Conservation (phyloP, 768 basidiomycete species). For the Coprinellus aureogranulatus region DNA sequence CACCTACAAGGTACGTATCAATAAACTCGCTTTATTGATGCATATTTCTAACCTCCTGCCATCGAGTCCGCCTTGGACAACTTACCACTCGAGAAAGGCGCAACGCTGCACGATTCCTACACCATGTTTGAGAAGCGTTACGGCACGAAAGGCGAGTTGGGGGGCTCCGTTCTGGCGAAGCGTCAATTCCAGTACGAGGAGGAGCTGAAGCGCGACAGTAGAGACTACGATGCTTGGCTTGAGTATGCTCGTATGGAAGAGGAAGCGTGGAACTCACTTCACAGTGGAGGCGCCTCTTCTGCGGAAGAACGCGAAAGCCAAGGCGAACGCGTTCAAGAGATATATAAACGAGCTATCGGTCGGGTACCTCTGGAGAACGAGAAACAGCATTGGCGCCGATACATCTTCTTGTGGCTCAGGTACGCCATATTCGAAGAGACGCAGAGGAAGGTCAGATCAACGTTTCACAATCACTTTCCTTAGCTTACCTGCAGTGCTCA, state of each 20-base stretch:
- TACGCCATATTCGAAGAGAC: constrained; percentile 98
- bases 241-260: constrained; percentile 94
- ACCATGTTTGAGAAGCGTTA: constrained; percentile 99
- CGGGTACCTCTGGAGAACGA: constrained; percentile 93
- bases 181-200: constrained; percentile 99
- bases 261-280: constrained; percentile 72
- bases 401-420: constrained; percentile 90
- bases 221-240: constrained; percentile 98
- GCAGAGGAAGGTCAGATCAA: constrained; percentile 77
- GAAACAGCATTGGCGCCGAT: constrained; percentile 88
- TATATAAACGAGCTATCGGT: constrained; percentile 93
- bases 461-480: constrained; percentile 12
- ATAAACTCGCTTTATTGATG: not conserved
- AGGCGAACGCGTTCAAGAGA: constrained; percentile 73
- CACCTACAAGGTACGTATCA: constrained; percentile 80
- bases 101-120: constrained; percentile 83
- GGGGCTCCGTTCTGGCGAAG: constrained; percentile 92
- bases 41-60: too few species aligned
- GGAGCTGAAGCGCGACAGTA: constrained; percentile 84
- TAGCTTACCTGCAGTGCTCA: not conserved
- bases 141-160: constrained; percentile 82
- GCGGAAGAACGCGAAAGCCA: constrained; percentile 66
- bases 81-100: constrained; percentile 92
- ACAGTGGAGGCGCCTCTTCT: constrained; percentile 64
- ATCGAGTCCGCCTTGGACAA: constrained; percentile 84